Evolutionary conservation across 2,329 filamentous ascomycete species (phyloP).

Genomic region (Trichophyton verrucosum): DNA sequence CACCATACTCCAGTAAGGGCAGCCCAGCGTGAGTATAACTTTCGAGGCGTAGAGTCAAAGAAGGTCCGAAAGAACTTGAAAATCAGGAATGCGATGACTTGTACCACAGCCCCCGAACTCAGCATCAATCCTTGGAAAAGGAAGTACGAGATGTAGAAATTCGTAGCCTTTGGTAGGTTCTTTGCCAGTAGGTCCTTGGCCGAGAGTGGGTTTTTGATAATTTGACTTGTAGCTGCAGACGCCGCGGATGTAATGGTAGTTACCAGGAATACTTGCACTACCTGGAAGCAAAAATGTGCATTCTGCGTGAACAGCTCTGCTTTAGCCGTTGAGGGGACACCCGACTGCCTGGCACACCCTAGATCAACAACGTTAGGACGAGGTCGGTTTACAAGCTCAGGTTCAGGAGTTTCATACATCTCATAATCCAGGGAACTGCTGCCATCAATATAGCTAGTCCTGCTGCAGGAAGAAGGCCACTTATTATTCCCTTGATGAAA

Average conservation of each 20-base stretch:
- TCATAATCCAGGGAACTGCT: slow-evolving; percentile 68
- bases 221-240: slow-evolving; percentile 53
- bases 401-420: slow-evolving; percentile 41
- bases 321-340: slow-evolving; percentile 64
- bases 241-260: slow-evolving; percentile 74
- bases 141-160: slow-evolving; percentile 94
- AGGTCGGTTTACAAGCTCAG: not conserved
- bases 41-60: slow-evolving; percentile 61
- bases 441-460: slow-evolving; percentile 75
- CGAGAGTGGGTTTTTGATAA: slow-evolving; percentile 51
- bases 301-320: slow-evolving; percentile 85
- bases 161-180: slow-evolving; percentile 73
- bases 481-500: slow-evolving; percentile 62
- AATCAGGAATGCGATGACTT: slow-evolving; percentile 58
- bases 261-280: slow-evolving; percentile 83
- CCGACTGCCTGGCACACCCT: slow-evolving; percentile 66
- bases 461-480: slow-evolving; percentile 70
- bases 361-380: slow-evolving; percentile 2
- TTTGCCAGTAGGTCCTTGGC: slow-evolving; percentile 56
- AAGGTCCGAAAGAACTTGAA: slow-evolving; percentile 61
- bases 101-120: slow-evolving; percentile 59
- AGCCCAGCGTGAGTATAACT: slow-evolving; percentile 64
- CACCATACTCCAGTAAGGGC: slow-evolving; percentile 63
- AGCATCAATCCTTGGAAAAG: slow-evolving; percentile 76
- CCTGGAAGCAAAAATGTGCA: slow-evolving; percentile 60